Base-by-base conservation (phyloP, 139 green algal species). In the Closterium sp. region DNA sequence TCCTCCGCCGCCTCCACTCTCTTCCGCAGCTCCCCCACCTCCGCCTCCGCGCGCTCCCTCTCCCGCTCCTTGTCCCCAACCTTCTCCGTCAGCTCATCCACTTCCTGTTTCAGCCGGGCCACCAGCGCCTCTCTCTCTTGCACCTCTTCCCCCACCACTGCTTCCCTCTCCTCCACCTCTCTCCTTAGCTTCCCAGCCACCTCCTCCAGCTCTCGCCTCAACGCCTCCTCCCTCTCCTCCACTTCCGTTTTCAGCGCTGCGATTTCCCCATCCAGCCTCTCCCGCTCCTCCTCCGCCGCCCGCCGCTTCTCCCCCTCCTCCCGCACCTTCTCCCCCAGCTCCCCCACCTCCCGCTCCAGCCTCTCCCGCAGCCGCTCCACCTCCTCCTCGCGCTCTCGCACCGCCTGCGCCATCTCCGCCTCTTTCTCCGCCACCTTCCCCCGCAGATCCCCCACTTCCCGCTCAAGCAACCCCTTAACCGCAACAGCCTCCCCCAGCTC, bases 341-440 rank as follows among this genome's bases (percentile, higher is more conserved):
- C 73, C 86, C 89, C 89, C 24, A 42, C 27, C 42, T 89, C 17
- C 32, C 17, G 10, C 38, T 84, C n/a, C 21, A 89, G 32, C 34
- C 86, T 62, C 34, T 30, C 42, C 38, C 31, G 29, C 38, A 91
- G 89, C 30, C 30, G 27, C 24, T 17, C 30, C 89, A 38, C 28
- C 89, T 91, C 90, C 32, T 29, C 27, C 27, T 92, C 90, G 21
- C 28, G 11, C 29, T 90, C 29, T n/a, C 19, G 50, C 84, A 93
- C 24, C 7, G 27, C 90, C 90, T 86, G 50, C 84, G 84, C 84
- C 34, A 73, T 86, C 90, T 93, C 79, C 28, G 29, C 30, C 62
- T 93, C 90, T 85, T 45, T 90, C 90, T 91, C 73, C 28, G 6
- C 70, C 90, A 90, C 84, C 45, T 31, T 91, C 11, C 31, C 87